Base-by-base conservation (phyloP, 805 yeast species). In the Candida stauntonica region DNA sequence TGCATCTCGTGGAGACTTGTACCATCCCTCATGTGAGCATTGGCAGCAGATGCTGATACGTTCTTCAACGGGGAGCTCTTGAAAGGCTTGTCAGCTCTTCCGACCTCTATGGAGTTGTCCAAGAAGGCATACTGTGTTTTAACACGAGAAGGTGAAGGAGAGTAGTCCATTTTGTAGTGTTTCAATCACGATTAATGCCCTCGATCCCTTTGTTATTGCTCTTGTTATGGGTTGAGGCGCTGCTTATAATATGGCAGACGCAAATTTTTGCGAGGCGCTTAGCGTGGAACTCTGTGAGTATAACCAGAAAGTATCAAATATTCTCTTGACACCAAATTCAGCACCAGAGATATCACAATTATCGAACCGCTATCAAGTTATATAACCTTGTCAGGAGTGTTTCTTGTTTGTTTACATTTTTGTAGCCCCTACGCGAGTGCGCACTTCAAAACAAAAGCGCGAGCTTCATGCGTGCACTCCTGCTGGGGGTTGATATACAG, bases 71-170 rank as follows among this genome's bases (percentile, higher is more conserved):
- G 49, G 1, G 49, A 45, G 29, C 41, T 38, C 36, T 30, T 39
- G 42, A 42, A 42, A 4, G 43, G 38, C 41, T 37, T 40, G 15
- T 44, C 48, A 7, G 41, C 29, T 8, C 53, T 41, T 5, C 54
- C 55, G 5, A 43, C 37, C 26, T 53, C 58, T n/a, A 50, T 33
- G 7, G 55, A 44, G 32, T 51, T 40, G 38, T 54, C 58, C 12
- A 52, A 41, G 24, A 50, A 49, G 4, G 52, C 46, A 18, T 43
- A 47, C 33, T 49, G 51, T 5, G 50, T 41, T 29, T 49, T 48
- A 14, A 46, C 45, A 27, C 45, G 44, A 6, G 47, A 33, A 17
- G 58, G 58, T 1, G 58, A 47, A 3, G 58, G 58, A 7, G 58
- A 44, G 36, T 54, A 54, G 30, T 54, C 57, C 58, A 54, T 54